Conservation (phyloP, 2,329 filamentous ascomycete genomes). For the Moelleriella libera region DNA sequence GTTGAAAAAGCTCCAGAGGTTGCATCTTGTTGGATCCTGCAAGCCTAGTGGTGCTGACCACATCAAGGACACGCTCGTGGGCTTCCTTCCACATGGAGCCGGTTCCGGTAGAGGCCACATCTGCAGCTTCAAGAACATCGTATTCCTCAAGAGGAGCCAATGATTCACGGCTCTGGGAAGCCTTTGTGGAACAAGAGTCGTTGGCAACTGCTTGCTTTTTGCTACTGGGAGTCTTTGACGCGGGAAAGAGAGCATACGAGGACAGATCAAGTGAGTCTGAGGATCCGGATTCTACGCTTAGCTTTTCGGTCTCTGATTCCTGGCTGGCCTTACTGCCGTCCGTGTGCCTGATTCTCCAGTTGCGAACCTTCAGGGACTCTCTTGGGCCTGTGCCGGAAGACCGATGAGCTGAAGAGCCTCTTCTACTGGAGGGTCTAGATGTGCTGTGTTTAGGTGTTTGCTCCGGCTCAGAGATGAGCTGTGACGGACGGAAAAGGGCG, state of each 20-base stretch:
- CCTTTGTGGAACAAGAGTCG: not conserved
- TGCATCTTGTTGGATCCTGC: not conserved
- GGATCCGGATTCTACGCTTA: not conserved
- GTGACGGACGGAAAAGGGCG: not conserved
- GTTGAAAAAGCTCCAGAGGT: not conserved
- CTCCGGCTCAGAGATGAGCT: not conserved
- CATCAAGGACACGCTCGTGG: not conserved
- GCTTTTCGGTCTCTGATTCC: not conserved
- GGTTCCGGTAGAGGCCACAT: not conserved
- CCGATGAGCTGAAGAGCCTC: not conserved
- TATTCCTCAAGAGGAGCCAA: not conserved
- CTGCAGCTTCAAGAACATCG: not conserved
- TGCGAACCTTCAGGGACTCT: slow-evolving; percentile 1
- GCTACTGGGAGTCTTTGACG: not conserved
- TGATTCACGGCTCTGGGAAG: not conserved
- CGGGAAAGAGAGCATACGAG: not conserved
- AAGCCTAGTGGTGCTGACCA: not conserved
- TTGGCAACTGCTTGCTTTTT: not conserved
- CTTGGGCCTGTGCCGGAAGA: not conserved
- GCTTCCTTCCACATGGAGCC: not conserved
- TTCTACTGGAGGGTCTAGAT: not conserved
- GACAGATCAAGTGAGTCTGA: not conserved
- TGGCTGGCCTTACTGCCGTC: not conserved
- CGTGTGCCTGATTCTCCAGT: slow-evolving; percentile 3
- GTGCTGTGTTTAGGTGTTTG: not conserved